These are phyloP conservation scores for Phytophthora megakarya DNA, from an alignment of 352 stramenopile species.

Conservation along the genomic window DNA sequence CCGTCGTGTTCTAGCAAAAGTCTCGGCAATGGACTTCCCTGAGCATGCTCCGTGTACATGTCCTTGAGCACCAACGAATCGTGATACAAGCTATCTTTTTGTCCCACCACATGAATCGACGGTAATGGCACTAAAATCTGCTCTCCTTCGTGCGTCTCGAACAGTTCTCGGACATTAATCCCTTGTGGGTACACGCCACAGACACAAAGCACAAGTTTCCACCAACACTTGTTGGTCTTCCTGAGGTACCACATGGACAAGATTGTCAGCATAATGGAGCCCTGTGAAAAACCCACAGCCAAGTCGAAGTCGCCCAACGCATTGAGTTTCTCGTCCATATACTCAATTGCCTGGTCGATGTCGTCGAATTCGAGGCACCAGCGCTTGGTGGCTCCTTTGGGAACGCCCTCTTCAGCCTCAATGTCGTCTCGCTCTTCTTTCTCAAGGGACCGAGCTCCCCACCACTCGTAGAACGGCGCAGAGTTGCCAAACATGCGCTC, in stretches of 20 bases:
- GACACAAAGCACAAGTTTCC: conserved; percentile 61
- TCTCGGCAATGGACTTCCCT: conserved; percentile 40
- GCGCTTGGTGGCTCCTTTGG: conserved; percentile 21
- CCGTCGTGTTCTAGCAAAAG: conserved; percentile 49
- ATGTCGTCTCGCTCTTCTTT: conserved; percentile 48
- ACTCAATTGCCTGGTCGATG: conserved; percentile 50
- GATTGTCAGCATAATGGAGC: conserved; percentile 64
- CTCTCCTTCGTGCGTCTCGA: conserved; percentile 47
- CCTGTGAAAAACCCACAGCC: conserved; percentile 81
- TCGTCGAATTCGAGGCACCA: conserved; percentile 46
- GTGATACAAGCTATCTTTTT: conserved; percentile 55
- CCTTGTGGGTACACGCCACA: conserved; percentile 42
- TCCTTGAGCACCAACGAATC: conserved; percentile 46
- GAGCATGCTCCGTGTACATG: conserved; percentile 48
- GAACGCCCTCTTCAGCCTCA: conserved; percentile 34
- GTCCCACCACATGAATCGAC: conserved; percentile 62
- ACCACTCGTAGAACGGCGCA: conserved; percentile 83
- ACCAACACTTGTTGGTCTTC: conserved; percentile 46
- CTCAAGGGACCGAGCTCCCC: conserved; percentile 46
- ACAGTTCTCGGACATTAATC: conserved; percentile 46
- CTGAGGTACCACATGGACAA: conserved; percentile 65
- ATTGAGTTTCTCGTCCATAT: conserved; percentile 60
- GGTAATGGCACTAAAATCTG: conserved; percentile 50
- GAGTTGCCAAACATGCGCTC: conserved; percentile 58
- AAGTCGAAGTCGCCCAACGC: conserved; percentile 75